Base-by-base conservation (phyloP, 2,329 filamentous ascomycete genomes). In the Xylaria sp. region DNA sequence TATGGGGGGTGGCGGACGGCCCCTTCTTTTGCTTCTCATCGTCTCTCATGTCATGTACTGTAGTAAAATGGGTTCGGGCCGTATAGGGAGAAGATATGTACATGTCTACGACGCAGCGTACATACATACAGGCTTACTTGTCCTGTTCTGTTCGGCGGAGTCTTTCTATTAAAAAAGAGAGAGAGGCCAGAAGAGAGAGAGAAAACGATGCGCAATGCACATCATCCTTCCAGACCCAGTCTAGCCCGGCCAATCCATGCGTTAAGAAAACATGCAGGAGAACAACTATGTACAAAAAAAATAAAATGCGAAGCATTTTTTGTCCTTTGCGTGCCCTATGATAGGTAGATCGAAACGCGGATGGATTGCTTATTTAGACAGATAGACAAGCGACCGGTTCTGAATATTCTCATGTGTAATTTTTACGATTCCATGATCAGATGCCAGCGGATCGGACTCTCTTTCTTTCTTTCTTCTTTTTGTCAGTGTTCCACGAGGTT, bases 401-500 rank as follows among this genome's bases (percentile, higher is more conserved):
- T 16, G 1, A 1, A 16, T 16, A 5, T 30, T 30, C 23, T 5
- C 23, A 30, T 5, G 23, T 30, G 23, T 30, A 3, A 4, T 30
- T 30, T 3, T 30, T 6, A 3, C 4, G 4, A 30, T 30, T 30
- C 4, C 23, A 30, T 52, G 58, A 52, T n/a, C 52, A 30, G 58
- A 58, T 53, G 23, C 55, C 53, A 46, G 54, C 58, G n/a, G 44
- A 30, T 30, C 23, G 23, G 4, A 30, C 23, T 30, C 23, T 30
- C 5, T 30, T 5, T 30, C 16, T 16, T 16, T 16, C 16, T 30
- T 30, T 3, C 5, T 30, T 11, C 39, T 52, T 46, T 54, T 59
- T 52, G 59, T 30, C 59, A 59, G 57, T n/a, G 47, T 52, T 62
- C 62, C 62, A 63, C 62, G 62, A 62, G 30, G 52, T 16, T 54